Percentiles rank a stretch among this genome's conserved stretches.
These are phyloP conservation scores for Herpotrichia juniperi DNA, from an alignment of 2,329 filamentous ascomycete species.

Conservation along the genomic window DNA sequence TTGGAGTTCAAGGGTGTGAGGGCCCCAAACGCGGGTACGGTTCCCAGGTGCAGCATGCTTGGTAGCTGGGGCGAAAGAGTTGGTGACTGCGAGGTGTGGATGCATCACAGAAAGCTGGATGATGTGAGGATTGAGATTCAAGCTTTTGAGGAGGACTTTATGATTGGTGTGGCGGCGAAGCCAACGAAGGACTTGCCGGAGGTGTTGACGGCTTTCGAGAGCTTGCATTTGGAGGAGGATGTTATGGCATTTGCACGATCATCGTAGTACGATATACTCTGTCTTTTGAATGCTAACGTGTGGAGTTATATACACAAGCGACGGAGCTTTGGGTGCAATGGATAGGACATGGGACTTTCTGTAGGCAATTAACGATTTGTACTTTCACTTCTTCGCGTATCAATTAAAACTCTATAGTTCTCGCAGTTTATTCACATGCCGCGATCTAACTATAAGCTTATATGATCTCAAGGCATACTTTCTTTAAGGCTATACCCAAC, in stretches of 20 bases:
- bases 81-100: constrained; percentile 57
- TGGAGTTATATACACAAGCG: too few relatives aligned
- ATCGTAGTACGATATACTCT: too few relatives aligned
- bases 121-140: constrained; percentile 64
- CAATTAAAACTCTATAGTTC: too few relatives aligned
- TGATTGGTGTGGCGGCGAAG: constrained; percentile 61
- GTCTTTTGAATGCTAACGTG: too few relatives aligned
- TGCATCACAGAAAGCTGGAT: constrained; percentile 54
- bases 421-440: too few relatives aligned
- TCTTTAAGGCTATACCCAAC: too few relatives aligned
- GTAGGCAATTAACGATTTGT: too few relatives aligned
- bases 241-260: constrained; percentile 33
- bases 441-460: too few relatives aligned
- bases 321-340: too few relatives aligned
- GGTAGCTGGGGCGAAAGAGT: constrained; percentile 55
- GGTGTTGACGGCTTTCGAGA: constrained; percentile 49
- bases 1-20: constrained; percentile 71
- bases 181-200: constrained; percentile 42
- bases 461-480: too few relatives aligned
- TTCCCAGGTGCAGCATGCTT: constrained; percentile 50
- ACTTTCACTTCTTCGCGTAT: too few relatives aligned
- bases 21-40: constrained; percentile 57
- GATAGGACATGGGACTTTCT: too few relatives aligned
- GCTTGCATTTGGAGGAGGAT: constrained; percentile 56
- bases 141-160: constrained; percentile 63